Percentiles rank a stretch among this genome's conserved stretches.
Conservation (phyloP, 2,329 filamentous ascomycete species). For the Lecanoromycetidae sp. region DNA sequence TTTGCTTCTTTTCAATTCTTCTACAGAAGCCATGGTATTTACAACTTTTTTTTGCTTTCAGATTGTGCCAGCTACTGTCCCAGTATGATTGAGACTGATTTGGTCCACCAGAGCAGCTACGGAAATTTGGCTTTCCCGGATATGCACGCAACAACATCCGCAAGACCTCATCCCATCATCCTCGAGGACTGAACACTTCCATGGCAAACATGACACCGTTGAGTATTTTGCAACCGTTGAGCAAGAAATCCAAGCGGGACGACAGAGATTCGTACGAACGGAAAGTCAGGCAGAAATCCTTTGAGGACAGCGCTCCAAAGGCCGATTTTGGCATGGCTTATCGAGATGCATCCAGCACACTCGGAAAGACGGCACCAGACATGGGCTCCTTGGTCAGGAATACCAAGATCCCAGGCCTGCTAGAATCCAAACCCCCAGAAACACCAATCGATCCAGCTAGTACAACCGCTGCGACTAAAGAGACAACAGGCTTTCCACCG, state of each 20-base stretch:
- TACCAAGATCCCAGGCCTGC: no score
- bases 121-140: slow-evolving; percentile 13
- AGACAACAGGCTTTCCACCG: background rate
- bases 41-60: no score
- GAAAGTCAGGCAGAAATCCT: slow-evolving; percentile 3
- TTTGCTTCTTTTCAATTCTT: slow-evolving; percentile 19
- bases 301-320: background rate
- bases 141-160: no score
- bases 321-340: slow-evolving; percentile 6
- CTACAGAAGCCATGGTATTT: slow-evolving; percentile 18
- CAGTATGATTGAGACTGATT: no score
- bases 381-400: background rate
- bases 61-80: no score
- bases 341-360: slow-evolving; percentile 5
- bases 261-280: slow-evolving; percentile 8
- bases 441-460: background rate
- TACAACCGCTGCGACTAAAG: background rate
- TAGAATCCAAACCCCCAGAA: no score
- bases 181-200: background rate
- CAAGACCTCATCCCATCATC: no score
- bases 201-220: slow-evolving; percentile 10
- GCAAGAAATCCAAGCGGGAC: background rate
- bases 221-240: slow-evolving; percentile 6
- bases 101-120: slow-evolving; percentile 14
- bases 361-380: background rate